Evolutionary conservation across 1,284 basidiomycete genomes (phyloP), one percentile per base, ranked within the genome.

Genomic region (Coniophora puteana): DNA sequence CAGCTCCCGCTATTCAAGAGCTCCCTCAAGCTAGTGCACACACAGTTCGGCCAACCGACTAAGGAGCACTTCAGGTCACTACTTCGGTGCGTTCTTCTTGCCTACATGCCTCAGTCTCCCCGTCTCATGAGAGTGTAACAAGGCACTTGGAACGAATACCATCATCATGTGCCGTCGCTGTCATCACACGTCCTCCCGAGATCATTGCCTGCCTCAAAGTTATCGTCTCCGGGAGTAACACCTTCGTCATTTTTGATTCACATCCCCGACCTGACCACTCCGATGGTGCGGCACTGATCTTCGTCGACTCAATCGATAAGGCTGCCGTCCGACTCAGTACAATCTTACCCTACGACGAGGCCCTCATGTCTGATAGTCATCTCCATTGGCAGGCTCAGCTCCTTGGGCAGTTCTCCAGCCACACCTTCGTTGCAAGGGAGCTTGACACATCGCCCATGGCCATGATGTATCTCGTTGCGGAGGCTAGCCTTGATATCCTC

Each of bases 221-320:
- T 25, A 58, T 57, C 8, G 52, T 59, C 5, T 41, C 56, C 4
- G 41, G 46, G 5, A 54, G 50, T 31, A 54, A 61, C 24, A 46
- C 78, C n/a, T 82, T 76, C 51, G 65, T 74, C 24, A 59, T 82
- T 24, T 83, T 83, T 50, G 77, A 81, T 54, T 78, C 78, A 2
- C 78, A 80, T 50, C 63, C 67, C 18, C 64, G 72, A n/a, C 63
- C 71, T 1, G 63, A 64, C 20, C 68, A 76, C 48, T 70, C 71
- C 1, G 49, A 60, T 27, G 76, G 76, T 12, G 70, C 78, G 20
- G 77, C 69, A 2, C 31, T 61, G 43, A 48, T 45, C 8, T 45
- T 61, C 26, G 47, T 44, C 21, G 48, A 34, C 8, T 73, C 69
- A 13, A 40, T 71, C 10, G 54, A 65, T 6, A 52, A 57, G 1